Evolutionary conservation across 2,329 filamentous ascomycete genomes (phyloP), one percentile per base, ranked within the genome.

Genomic region (Colletotrichum orchidophilum): DNA sequence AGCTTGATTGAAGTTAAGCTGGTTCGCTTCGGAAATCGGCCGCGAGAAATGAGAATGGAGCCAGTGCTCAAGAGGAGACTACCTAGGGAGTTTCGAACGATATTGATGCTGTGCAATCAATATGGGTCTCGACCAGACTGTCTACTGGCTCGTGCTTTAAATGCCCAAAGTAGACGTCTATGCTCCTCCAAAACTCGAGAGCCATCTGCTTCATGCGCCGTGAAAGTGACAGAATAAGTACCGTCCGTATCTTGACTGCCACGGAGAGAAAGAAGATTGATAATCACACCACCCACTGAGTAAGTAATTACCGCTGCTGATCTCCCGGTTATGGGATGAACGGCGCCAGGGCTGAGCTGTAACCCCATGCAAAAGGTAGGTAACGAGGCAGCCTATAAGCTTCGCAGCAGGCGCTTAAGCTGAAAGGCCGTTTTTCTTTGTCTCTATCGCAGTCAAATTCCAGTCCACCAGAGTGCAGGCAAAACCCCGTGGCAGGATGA

Each of bases 341-440:
- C 66, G 24, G 24, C 63, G 59, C 49, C 50, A 4, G 18, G 59
- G 27, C 50, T 54, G 24, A 33, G 57, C n/a, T 42, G 63, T 62
- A 61, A 55, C 57, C 57, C 57, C 39, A 67, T 63, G 13, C 18
- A 71, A 63, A 67, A 71, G 57, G 68, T 71, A 46, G 57, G 63
- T 71, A 46, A 46, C 27, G 49, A 53, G 61, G 27, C 31, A 64
- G 9, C 39, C 52, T 53, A 33, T 49, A 21, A 63, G 13, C 35
- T 24, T 33, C 60, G 42, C 13, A 11, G 27, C 46, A 39, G 15
- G 33, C 64, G 31, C 64, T 35, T 4, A 24, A 62, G 50, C 50
- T 39, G 54, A 68, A 21, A 64, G 8, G 8, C 39, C 50, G 35
- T 35, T 57, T 39, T 8, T 27, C 24, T 18, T 27, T 21, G 46